A percentile compares a stretch with the other conserved stretches of the same genome.
Conservation (phyloP, 2,329 filamentous ascomycete species). For the Gyromitra esculenta region DNA sequence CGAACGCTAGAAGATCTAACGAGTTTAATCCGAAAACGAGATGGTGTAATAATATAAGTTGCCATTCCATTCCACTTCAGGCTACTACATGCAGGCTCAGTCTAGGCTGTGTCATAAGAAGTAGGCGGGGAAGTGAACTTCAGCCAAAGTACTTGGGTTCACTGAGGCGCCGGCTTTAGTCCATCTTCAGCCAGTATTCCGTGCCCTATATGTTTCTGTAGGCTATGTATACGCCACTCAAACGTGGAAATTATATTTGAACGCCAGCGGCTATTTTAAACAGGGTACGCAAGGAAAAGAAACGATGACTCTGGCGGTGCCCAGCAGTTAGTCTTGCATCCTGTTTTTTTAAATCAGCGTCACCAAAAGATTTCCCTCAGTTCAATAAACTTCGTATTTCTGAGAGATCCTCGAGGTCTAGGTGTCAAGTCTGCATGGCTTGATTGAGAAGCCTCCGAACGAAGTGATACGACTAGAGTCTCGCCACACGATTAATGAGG, state of each 20-base stretch:
- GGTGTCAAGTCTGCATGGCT: background rate
- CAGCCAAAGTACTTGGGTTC: background rate
- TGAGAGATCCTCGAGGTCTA: background rate
- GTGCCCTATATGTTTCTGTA: background rate
- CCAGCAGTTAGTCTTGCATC: no score
- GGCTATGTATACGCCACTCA: background rate
- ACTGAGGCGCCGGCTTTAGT: background rate
- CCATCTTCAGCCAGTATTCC: background rate
- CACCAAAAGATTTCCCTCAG: no score
- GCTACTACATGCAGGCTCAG: constrained; percentile 35
- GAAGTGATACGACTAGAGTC: background rate
- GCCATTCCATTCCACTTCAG: no score
- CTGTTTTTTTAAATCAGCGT: no score
- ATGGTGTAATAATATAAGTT: background rate
- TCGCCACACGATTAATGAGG: background rate
- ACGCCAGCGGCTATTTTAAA: no score
- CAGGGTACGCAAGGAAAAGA: no score
- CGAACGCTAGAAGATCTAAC: background rate
- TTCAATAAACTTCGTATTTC: no score
- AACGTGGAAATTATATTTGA: background rate
- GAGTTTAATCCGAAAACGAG: background rate
- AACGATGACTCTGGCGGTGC: no score
- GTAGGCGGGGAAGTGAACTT: background rate
- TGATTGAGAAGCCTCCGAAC: background rate
- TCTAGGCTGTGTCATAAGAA: constrained; percentile 55